Evolutionary conservation across 2,329 filamentous ascomycete species (phyloP), one percentile per base, ranked within the genome.

Genomic region (Xylariaceae sp.): DNA sequence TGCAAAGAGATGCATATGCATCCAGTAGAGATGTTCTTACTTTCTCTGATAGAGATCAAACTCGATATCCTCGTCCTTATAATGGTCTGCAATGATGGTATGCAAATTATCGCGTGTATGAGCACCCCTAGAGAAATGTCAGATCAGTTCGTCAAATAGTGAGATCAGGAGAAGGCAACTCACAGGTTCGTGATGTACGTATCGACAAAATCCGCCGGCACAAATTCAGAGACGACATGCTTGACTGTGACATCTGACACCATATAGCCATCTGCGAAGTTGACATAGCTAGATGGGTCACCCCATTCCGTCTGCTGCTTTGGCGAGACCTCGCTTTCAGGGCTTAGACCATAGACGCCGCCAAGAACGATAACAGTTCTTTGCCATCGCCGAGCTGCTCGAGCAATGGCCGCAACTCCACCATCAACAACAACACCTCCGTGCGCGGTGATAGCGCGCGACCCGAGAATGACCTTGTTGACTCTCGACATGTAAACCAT

Each of bases 401-500:
- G 83, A 4, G 91, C 89, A 54, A 97, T 86, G 33, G 87, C 82
- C 17, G 82, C 82, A 8, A 88, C 86, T n/a, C 93, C 93, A 5
- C 86, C 83, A 33, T 90, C 85, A 16, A 89, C 86, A 22, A 97
- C 77, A 21, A 95, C 79, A 6, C 87, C 87, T 41, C 93, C 93
- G 59, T 95, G 93, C 40, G 88, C 88, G 37, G 94, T 82, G 22
- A 98, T 88, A 3, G 87, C 85, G 60, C 91, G 86, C 5, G 92
- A 92, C 11, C 87, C 85, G 6, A 98, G 75, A 39, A 98, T 87
- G 50, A 98, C 92, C 71, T 96, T 96, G 74, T 92, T 94, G 57
- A 96, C 88, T 49, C 86, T 83, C 7, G 91, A 87, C 88, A 98
- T 97, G 59, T 97, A 87, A 1, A 91, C 90, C 70, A 91, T 94